Evolutionary conservation across 2,329 filamentous ascomycete species (phyloP).

Genomic region (Colletotrichum horii): DNA sequence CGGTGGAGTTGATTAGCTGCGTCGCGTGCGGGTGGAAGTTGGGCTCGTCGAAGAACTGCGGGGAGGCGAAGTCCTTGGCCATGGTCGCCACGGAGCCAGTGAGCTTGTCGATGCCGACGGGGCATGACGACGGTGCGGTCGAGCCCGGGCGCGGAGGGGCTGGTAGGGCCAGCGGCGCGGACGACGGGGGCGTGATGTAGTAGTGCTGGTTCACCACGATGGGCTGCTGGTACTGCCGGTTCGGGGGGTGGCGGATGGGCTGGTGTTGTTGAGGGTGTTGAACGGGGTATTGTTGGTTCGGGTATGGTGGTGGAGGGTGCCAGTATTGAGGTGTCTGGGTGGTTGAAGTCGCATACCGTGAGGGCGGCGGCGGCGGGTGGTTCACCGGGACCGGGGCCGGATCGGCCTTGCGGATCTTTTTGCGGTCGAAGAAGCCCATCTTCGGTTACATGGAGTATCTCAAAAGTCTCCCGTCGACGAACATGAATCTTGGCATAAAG

Average conservation of each 20-base stretch:
- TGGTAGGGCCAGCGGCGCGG: background rate
- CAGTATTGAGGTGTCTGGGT: constrained; percentile 9
- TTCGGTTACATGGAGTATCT: background rate
- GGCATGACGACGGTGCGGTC: constrained; percentile 8
- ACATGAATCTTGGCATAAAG: background rate
- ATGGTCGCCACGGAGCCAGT: constrained; percentile 48
- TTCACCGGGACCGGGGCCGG: constrained; percentile 22
- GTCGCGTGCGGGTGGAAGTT: constrained; percentile 33
- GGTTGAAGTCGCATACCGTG: constrained; percentile 1
- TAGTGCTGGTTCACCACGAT: constrained; percentile 60
- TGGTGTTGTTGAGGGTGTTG: constrained; percentile 24
- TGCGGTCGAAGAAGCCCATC: constrained; percentile 35
- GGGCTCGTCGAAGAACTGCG: constrained; percentile 46
- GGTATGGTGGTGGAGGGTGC: background rate
- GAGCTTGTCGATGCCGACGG: constrained; percentile 36
- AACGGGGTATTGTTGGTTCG: background rate
- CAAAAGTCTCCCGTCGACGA: background rate
- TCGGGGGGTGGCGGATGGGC: constrained; percentile 21
- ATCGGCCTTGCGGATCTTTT: constrained; percentile 25
- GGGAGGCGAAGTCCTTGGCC: constrained; percentile 44
- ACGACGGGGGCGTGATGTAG: constrained; percentile 38
- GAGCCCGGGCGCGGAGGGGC: background rate
- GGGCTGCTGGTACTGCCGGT: constrained; percentile 31
- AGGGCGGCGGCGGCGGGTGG: constrained; percentile 7
- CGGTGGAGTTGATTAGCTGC: constrained; percentile 50